Conservation (phyloP, 495 filamentous ascomycete genomes). For the Elasticomyces elasticus region DNA sequence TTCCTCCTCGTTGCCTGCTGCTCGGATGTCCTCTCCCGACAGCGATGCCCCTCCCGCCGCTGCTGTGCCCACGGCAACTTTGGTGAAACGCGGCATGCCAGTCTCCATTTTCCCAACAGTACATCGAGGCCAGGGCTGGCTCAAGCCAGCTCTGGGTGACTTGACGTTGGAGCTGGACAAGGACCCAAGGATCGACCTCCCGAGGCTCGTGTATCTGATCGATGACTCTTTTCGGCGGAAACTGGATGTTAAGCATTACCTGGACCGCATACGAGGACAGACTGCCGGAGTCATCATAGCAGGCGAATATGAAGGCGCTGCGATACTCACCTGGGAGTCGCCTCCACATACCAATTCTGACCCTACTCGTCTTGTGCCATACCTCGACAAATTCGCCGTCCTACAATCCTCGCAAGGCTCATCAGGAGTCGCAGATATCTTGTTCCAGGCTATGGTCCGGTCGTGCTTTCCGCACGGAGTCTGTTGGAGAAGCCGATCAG, state of each 20-base stretch:
- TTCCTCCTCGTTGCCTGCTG: constrained; percentile 76
- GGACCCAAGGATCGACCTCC: constrained; percentile 71
- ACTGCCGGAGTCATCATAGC: constrained; percentile 89
- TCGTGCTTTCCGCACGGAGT: constrained; percentile 61
- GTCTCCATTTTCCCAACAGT: constrained; percentile 61
- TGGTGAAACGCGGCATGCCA: constrained; percentile 84
- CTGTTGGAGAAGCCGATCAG: constrained; percentile 33
- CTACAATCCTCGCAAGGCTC: constrained; percentile 78
- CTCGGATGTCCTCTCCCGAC: constrained; percentile 39
- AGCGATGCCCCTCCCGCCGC: constrained; percentile 8
- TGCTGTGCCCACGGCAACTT: constrained; percentile 56
- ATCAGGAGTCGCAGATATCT: constrained; percentile 75
- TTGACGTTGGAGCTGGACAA: constrained; percentile 46
- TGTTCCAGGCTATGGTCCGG: constrained; percentile 91
- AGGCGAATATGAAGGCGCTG: constrained; percentile 92
- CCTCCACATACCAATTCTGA: constrained; percentile 47
- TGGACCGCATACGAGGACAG: constrained; percentile 61
- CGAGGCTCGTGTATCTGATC: constrained; percentile 73
- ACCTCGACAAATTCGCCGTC: constrained; percentile 96
- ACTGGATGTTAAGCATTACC: constrained; percentile 73
- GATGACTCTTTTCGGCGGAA: constrained; percentile 87
- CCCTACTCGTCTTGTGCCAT: constrained; percentile 61
- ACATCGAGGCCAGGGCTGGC: constrained; percentile 57
- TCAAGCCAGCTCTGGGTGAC: constrained; percentile 44
- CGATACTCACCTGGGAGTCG: constrained; percentile 88